These are phyloP conservation scores for Bidens hawaiensis DNA, from an alignment of 140 eudicot genomes.

Conservation along the genomic window DNA sequence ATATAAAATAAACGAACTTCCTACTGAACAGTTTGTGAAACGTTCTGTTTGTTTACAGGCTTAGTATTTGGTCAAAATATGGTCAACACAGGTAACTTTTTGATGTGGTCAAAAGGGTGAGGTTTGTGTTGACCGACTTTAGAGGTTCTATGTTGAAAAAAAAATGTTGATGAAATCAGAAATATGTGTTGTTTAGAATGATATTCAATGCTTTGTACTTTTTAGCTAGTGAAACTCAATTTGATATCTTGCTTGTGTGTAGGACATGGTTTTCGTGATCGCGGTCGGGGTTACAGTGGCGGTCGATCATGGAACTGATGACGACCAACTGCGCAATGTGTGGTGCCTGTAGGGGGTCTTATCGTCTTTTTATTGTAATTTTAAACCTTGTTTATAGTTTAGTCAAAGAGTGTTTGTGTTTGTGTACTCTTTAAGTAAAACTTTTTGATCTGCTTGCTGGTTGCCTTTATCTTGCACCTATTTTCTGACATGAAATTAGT, in stretches of 20 bases:
- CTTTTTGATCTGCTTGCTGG: neutral
- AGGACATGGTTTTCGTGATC: conserved; percentile 78
- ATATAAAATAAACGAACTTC: no score
- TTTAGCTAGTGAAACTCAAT: neutral
- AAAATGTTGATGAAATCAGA: neutral
- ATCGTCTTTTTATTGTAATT: neutral
- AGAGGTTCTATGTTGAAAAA: neutral
- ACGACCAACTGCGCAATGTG: neutral
- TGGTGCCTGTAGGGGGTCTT: neutral
- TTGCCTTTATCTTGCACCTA: neutral
- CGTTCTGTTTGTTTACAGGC: no score
- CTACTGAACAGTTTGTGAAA: no score
- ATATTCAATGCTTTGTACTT: no score
- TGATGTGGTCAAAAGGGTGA: neutral
- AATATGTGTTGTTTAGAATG: neutral
- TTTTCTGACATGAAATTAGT: neutral
- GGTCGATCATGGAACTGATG: conserved; percentile 73
- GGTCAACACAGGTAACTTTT: neutral
- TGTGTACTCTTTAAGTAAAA: neutral
- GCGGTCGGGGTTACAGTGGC: conserved; percentile 74
- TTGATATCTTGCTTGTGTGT: neutral
- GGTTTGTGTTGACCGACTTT: neutral
- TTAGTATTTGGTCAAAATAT: neutral
- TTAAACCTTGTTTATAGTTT: neutral
- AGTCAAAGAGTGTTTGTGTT: conserved; percentile 3